These are phyloP conservation scores for Triangularia verruculosa DNA, from an alignment of 2,329 filamentous ascomycete genomes.

Conservation along the genomic window DNA sequence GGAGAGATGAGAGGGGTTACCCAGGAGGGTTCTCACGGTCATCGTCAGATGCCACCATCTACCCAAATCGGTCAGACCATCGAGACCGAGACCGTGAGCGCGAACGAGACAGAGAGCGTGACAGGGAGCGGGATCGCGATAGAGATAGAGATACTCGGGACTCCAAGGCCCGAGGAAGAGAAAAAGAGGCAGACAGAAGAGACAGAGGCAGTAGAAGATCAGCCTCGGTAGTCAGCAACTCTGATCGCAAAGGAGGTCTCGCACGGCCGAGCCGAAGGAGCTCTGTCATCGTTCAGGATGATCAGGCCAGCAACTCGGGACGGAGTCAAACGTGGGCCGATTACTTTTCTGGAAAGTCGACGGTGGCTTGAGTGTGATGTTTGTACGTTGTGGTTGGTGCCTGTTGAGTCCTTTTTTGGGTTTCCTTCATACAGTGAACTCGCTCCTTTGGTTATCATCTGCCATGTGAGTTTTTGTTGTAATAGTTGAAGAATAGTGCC, in stretches of 20 bases:
- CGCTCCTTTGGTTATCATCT: not conserved
- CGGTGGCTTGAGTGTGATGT: not conserved
- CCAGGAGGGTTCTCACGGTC: not conserved
- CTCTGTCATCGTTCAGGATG: constrained; percentile 8
- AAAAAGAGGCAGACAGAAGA: not conserved
- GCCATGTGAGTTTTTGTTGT: not conserved
- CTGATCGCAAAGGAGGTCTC: constrained; percentile 1
- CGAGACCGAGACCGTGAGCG: constrained; percentile 7
- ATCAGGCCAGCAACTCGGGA: not conserved
- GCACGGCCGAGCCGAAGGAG: not conserved
- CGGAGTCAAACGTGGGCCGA: constrained; percentile 11
- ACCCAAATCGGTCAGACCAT: not conserved
- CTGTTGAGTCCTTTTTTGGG: not conserved
- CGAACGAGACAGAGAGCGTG: constrained; percentile 5
- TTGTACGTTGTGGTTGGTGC: not conserved
- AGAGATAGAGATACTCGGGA: not conserved
- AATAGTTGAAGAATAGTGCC: not conserved
- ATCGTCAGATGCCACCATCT: constrained; percentile 1
- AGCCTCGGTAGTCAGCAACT: constrained; percentile 7
- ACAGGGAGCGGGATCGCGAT: not conserved
- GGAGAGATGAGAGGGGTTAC: constrained; percentile 1
- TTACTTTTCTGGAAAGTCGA: constrained; percentile 3
- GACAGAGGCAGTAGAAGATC: constrained; percentile 3
- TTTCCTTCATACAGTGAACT: not conserved
- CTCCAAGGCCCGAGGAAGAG: constrained; percentile 5